These are phyloP conservation scores for Pleurostoma richardsiae DNA, from an alignment of 2,329 filamentous ascomycete genomes.

Conservation along the genomic window DNA sequence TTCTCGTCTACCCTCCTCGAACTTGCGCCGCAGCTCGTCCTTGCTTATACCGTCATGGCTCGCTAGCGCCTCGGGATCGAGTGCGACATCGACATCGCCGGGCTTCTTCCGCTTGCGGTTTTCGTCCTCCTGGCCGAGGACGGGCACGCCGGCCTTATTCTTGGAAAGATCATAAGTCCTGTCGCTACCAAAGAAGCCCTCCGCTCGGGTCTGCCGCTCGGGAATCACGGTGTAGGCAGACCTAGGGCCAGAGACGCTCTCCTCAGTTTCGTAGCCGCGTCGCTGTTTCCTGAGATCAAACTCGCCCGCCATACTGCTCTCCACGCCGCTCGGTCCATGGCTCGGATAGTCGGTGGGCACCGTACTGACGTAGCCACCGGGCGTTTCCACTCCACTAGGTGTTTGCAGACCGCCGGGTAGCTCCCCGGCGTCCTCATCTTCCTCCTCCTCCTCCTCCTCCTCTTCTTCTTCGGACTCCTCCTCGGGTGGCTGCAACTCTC, in stretches of 20 bases:
- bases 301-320: conserved; percentile 76
- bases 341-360: conserved; percentile 75
- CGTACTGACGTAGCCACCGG: conserved; percentile 73
- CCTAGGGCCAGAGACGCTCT: conserved; percentile 62
- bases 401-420: conserved; percentile 64
- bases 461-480: conserved; percentile 61
- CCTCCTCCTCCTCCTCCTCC: conserved; percentile 64
- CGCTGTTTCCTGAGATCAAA: conserved; percentile 87
- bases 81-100: conserved; percentile 87
- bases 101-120: conserved; percentile 87
- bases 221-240: conserved; percentile 86
- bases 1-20: conserved; percentile 65
- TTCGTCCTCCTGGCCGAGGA: conserved; percentile 77
- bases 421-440: conserved; percentile 57
- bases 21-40: conserved; percentile 74
- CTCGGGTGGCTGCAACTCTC: conserved; percentile 78
- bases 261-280: conserved; percentile 83
- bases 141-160: conserved; percentile 51
- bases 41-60: conserved; percentile 74
- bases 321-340: conserved; percentile 56
- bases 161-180: conserved; percentile 80
- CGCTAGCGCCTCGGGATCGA: conserved; percentile 78
- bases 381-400: conserved; percentile 73
- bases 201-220: conserved; percentile 77
- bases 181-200: conserved; percentile 95